These are phyloP conservation scores for Trichoderma koningii DNA, from an alignment of 2,329 filamentous ascomycete genomes.

Conservation along the genomic window DNA sequence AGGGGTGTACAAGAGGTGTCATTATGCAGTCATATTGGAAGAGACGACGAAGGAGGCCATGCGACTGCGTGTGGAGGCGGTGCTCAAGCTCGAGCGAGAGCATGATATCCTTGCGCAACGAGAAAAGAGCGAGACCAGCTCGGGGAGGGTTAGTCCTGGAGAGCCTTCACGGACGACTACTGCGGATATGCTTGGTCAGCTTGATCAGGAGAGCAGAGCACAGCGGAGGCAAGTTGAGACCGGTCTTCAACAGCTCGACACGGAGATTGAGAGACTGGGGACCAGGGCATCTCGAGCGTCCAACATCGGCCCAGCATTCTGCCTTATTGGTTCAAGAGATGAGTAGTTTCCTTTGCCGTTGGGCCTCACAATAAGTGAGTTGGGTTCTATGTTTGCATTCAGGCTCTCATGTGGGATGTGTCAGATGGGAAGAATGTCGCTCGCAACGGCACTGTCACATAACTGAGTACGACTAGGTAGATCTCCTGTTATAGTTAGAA, in stretches of 20 bases:
- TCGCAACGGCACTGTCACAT: too few relatives aligned
- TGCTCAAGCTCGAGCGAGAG: conserved; percentile 23
- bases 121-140: conserved; percentile 2
- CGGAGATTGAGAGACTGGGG: conserved; percentile 26
- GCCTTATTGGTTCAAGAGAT: conserved; percentile 23
- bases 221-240: conserved; percentile 15
- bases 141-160: background rate
- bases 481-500: too few relatives aligned
- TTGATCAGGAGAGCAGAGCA: background rate
- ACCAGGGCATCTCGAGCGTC: conserved; percentile 24
- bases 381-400: too few relatives aligned
- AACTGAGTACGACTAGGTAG: too few relatives aligned
- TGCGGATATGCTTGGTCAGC: background rate
- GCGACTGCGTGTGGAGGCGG: conserved; percentile 24
- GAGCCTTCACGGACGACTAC: background rate
- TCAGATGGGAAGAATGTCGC: too few relatives aligned
- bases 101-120: background rate
- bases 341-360: background rate
- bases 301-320: conserved; percentile 25
- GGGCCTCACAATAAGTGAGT: background rate
- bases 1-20: conserved; percentile 29
- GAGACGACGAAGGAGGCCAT: conserved; percentile 29
- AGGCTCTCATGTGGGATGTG: too few relatives aligned
- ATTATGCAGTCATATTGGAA: conserved; percentile 28
- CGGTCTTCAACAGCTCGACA: conserved; percentile 15